These are phyloP conservation scores for Fusarium domesticum DNA, from an alignment of 2,329 filamentous ascomycete species.

Conservation along the genomic window DNA sequence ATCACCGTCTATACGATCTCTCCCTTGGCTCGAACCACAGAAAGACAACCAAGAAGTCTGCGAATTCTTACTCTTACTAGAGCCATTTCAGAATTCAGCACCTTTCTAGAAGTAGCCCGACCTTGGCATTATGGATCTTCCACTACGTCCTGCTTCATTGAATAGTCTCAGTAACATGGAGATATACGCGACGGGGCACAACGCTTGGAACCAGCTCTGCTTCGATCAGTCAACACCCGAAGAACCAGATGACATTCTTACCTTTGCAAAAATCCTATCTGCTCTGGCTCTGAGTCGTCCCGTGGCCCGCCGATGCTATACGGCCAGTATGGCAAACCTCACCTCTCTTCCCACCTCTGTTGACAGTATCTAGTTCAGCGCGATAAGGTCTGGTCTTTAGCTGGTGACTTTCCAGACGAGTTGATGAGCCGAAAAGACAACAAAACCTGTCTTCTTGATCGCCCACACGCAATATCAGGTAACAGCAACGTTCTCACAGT, in stretches of 20 bases:
- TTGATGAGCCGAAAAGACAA: not conserved
- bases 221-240: conserved; percentile 30
- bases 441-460: conserved; percentile 5
- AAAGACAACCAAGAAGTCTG: too few species aligned
- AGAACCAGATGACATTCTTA: conserved; percentile 45
- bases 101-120: too few species aligned
- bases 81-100: too few species aligned
- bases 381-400: conserved; percentile 18
- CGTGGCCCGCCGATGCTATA: conserved; percentile 42
- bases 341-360: not conserved
- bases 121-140: conserved; percentile 14
- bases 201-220: conserved; percentile 55
- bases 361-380: conserved; percentile 17
- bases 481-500: conserved; percentile 12
- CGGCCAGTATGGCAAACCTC: conserved; percentile 46
- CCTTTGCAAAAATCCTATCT: conserved; percentile 44
- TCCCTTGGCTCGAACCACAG: too few species aligned
- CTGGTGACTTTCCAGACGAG: conserved; percentile 11
- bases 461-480: conserved; percentile 14
- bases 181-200: conserved; percentile 55
- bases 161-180: conserved; percentile 38
- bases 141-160: not conserved
- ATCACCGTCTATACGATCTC: too few species aligned
- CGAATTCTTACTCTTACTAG: too few species aligned
- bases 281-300: conserved; percentile 37